These are phyloP conservation scores for Sapria himalayana DNA, from an alignment of 345 rosid species.

Conservation along the genomic window DNA sequence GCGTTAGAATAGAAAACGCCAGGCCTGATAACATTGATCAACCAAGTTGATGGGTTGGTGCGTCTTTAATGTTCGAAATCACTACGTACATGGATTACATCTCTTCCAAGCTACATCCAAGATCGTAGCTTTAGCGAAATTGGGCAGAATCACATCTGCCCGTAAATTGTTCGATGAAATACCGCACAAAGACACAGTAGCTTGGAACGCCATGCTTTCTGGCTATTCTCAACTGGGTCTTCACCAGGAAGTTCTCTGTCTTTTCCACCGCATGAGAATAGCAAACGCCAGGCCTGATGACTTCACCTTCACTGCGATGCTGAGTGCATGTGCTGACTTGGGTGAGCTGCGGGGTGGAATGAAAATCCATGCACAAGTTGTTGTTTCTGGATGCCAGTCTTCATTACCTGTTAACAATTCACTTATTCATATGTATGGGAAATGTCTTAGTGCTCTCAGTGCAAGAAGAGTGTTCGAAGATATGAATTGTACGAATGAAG, in stretches of 20 bases:
- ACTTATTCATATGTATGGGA: constrained; percentile 63
- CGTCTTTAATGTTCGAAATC: too few species aligned
- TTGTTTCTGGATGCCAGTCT: constrained; percentile 20
- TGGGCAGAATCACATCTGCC: constrained; percentile 26
- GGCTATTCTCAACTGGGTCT: constrained; percentile 41
- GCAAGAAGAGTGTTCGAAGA: constrained; percentile 40
- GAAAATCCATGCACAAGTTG: constrained; percentile 25
- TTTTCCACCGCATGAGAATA: constrained; percentile 26
- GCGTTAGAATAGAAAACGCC: constrained; percentile 17
- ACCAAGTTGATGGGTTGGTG: too few species aligned
- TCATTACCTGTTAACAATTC: constrained; percentile 38
- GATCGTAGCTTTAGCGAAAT: constrained; percentile 16
- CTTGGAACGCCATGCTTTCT: constrained; percentile 68
- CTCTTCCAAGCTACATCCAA: constrained; percentile 27
- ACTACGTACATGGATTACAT: too few species aligned
- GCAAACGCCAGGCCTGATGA: constrained; percentile 22
- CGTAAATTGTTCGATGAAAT: constrained; percentile 58
- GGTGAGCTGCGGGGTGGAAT: constrained; percentile 22
- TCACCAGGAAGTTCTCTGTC: constrained; percentile 24
- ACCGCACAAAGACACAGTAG: constrained; percentile 28
- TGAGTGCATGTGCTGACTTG: constrained; percentile 28
- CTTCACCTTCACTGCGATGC: constrained; percentile 45
- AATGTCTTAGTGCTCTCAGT: constrained; percentile 25
- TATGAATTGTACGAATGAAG: constrained; percentile 33
- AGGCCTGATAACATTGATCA: constrained; percentile 33